Base-by-base conservation (phyloP, 2,329 filamentous ascomycete species). In the Drechslerella coelobrocha region DNA sequence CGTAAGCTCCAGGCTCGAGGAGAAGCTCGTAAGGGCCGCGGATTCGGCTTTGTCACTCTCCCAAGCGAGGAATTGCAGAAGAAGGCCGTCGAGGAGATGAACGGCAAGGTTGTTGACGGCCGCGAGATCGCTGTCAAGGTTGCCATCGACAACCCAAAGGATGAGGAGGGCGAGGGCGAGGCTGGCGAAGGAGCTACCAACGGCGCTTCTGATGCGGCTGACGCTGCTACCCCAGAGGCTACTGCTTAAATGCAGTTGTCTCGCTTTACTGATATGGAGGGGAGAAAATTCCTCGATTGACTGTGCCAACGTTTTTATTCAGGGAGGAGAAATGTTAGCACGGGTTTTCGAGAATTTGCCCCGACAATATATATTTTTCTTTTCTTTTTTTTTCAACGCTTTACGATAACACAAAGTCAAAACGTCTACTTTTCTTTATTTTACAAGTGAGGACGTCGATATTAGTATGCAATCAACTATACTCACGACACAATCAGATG, bases 81-180 rank as follows among this genome's bases (percentile, higher is more conserved):
- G 83, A 96, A 97, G 89, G 94, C 94, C 75, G 95, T 97, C 75
- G 79, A 83, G 57, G 94, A 99, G 85, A 99, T 99, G 94, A 97
- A 99, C 82, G 94, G 92, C 83, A 97, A 96, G 88, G 91, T 96
- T 80, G 94, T 99, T 76, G 94, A 97, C 81, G 94, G 93, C 74
- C 93, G 94, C 78, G 93, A 97, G 84, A 99, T 99, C 77, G 94
- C 94, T 75, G 94, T 99, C 86, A 99, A 99, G 90, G 92, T 99
- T 79, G 94, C 94, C 79, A 97, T 99, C 79, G 94, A 99, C 84
- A 97, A 92, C 85, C 94, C 94, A 83, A 99, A 97, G 89, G 56
- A 61, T 12, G 88, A 86, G 72, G 86, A 89, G 74, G 93, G 97
- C 82, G 93, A 97, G 79, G 87, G 89, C 78, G 89, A 84, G 80